These are phyloP conservation scores for Terfezia boudieri DNA, from an alignment of 495 filamentous ascomycete genomes.

Conservation along the genomic window DNA sequence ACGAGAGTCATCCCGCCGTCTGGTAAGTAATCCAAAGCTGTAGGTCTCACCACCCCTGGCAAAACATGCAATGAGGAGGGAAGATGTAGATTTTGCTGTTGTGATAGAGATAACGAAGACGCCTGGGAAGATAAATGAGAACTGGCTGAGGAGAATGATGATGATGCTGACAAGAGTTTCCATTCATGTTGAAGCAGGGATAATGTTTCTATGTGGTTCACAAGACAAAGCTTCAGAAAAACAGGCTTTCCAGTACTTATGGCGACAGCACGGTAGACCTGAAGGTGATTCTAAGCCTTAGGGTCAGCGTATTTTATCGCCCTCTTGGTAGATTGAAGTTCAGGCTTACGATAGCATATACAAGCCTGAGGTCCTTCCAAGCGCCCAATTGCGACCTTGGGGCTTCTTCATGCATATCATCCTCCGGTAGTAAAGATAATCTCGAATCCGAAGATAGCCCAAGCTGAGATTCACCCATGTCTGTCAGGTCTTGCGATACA, in stretches of 20 bases:
- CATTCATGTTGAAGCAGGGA: constrained; percentile 18
- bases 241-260: constrained; percentile 11
- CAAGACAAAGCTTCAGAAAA: constrained; percentile 16
- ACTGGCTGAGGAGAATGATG: constrained; percentile 1
- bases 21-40: constrained; percentile 18
- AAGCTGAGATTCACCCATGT: neutral
- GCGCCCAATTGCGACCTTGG: neutral
- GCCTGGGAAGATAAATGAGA: constrained; percentile 4
- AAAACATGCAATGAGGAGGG: constrained; percentile 4
- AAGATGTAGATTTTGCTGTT: neutral
- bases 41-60: constrained; percentile 12
- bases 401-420: constrained; percentile 1
- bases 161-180: constrained; percentile 14
- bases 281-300: constrained; percentile 14
- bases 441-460: no score
- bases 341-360: constrained; percentile 16
- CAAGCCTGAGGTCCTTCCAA: constrained; percentile 9
- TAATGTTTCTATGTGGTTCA: constrained; percentile 18
- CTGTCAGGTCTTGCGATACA: constrained; percentile 1
- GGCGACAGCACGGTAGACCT: constrained; percentile 16
- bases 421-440: neutral
- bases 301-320: constrained; percentile 1
- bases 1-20: constrained; percentile 17
- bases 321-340: constrained; percentile 1
- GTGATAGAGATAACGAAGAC: neutral